These are phyloP conservation scores for Pistacia integerrima DNA, from an alignment of 345 rosid genomes.

Conservation along the genomic window DNA sequence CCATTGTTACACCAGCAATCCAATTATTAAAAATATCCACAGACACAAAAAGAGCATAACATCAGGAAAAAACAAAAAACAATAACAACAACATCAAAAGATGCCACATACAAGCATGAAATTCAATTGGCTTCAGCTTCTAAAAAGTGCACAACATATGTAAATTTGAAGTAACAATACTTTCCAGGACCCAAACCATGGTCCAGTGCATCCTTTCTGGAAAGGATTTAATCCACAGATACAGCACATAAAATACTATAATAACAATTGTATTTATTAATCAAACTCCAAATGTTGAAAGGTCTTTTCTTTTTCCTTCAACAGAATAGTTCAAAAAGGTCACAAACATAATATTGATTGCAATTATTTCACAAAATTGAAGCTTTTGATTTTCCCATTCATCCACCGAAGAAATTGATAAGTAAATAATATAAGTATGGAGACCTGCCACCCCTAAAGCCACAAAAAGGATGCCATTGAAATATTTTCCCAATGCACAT, in stretches of 20 bases:
- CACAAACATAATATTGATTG: not conserved
- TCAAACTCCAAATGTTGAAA: not conserved
- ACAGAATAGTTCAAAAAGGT: not conserved
- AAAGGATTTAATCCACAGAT: not conserved
- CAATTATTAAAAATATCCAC: not conserved
- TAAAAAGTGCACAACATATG: not conserved
- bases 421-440: not conserved
- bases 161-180: not conserved
- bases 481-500: not conserved
- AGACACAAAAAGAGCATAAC: not conserved
- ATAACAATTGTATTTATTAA: not conserved
- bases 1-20: not conserved
- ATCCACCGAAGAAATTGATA: not conserved
- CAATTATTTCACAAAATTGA: conserved; percentile 5
- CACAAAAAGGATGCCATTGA: not conserved
- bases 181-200: not conserved
- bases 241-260: not conserved
- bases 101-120: not conserved
- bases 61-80: not conserved
- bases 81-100: not conserved
- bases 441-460: not conserved
- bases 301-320: not conserved
- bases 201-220: not conserved
- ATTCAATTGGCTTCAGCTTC: not conserved
- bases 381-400: not conserved